phyloP scores from a whole-genome alignment of 1,284 basidiomycete species.

The Termitomyces sp. region DNA sequence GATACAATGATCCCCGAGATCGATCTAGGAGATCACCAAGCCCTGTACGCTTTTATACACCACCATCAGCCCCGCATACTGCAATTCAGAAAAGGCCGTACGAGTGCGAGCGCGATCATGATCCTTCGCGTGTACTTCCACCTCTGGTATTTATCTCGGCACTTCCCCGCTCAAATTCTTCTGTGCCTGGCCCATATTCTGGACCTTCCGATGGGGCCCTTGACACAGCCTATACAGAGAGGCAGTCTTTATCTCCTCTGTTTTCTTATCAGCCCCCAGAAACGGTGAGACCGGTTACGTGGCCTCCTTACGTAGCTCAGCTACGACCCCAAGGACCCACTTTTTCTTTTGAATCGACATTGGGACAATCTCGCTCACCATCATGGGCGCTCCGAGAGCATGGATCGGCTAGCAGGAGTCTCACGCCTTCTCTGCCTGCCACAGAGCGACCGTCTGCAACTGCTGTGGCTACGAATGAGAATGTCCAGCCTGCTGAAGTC shows the following conservation, averaged over 20 bases:
- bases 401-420: slow-evolving; percentile 22
- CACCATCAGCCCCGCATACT: slow-evolving; percentile 7
- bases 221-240: slow-evolving; percentile 15
- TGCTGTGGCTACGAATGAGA: not conserved
- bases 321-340: slow-evolving; percentile 59
- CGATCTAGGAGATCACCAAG: slow-evolving; percentile 13
- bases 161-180: slow-evolving; percentile 13
- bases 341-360: slow-evolving; percentile 30
- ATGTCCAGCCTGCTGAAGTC: slow-evolving; percentile 2
- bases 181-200: slow-evolving; percentile 10
- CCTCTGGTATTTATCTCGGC: slow-evolving; percentile 30
- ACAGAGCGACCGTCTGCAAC: slow-evolving; percentile 11
- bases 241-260: slow-evolving; percentile 29
- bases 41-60: slow-evolving; percentile 12
- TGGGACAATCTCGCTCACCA: slow-evolving; percentile 28
- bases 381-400: slow-evolving; percentile 34
- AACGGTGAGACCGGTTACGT: slow-evolving; percentile 25
- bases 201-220: slow-evolving; percentile 6
- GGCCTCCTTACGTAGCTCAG: slow-evolving; percentile 63
- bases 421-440: slow-evolving; percentile 20
- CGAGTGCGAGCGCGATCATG: slow-evolving; percentile 16
- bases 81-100: slow-evolving; percentile 11
- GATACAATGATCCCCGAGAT: slow-evolving; percentile 3
- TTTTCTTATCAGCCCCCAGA: slow-evolving; percentile 43
- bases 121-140: slow-evolving; percentile 38